These are phyloP conservation scores for Zymoseptoria pseudotritici DNA, from an alignment of 2,329 filamentous ascomycete genomes.

Conservation along the genomic window DNA sequence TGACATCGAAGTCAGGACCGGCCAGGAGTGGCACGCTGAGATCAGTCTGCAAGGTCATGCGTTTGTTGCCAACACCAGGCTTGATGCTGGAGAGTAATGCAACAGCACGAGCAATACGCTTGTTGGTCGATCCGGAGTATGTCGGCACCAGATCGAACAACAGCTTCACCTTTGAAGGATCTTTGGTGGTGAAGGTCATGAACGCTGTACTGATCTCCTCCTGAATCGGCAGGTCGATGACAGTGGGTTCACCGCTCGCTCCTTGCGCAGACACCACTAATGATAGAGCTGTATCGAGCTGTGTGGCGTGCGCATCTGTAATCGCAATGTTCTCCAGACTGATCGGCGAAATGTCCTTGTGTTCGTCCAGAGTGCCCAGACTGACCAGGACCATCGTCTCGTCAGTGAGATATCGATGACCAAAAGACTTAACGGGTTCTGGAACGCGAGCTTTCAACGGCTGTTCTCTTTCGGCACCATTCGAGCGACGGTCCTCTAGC, in stretches of 20 bases:
- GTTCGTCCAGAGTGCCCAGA: constrained; percentile 88
- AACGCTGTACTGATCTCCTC: constrained; percentile 92
- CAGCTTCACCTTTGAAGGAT: constrained; percentile 75
- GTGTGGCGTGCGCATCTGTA: constrained; percentile 79
- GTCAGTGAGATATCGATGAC: constrained; percentile 85
- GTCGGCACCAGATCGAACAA: constrained; percentile 94
- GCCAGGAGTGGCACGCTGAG: constrained; percentile 86
- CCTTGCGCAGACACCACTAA: constrained; percentile 81
- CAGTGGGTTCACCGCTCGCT: constrained; percentile 76
- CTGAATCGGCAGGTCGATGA: constrained; percentile 87
- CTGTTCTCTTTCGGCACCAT: constrained; percentile 33
- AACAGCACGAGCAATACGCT: constrained; percentile 79
- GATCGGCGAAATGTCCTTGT: constrained; percentile 69
- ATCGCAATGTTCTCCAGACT: constrained; percentile 83
- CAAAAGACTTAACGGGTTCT: constrained; percentile 89
- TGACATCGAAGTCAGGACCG: constrained; percentile 73
- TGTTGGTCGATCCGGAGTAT: constrained; percentile 75
- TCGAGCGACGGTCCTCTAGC: constrained; percentile 40
- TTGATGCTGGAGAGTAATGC: constrained; percentile 82
- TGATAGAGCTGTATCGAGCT: constrained; percentile 88
- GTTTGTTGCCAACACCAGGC: constrained; percentile 70
- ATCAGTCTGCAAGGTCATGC: constrained; percentile 89
- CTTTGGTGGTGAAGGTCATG: constrained; percentile 75
- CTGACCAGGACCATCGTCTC: constrained; percentile 88
- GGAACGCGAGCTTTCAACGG: constrained; percentile 35